A percentile compares a stretch with the other conserved stretches of the same genome.
phyloP scores from a whole-genome alignment of 1,284 basidiomycete species.

The Kwoniella shivajii region DNA sequence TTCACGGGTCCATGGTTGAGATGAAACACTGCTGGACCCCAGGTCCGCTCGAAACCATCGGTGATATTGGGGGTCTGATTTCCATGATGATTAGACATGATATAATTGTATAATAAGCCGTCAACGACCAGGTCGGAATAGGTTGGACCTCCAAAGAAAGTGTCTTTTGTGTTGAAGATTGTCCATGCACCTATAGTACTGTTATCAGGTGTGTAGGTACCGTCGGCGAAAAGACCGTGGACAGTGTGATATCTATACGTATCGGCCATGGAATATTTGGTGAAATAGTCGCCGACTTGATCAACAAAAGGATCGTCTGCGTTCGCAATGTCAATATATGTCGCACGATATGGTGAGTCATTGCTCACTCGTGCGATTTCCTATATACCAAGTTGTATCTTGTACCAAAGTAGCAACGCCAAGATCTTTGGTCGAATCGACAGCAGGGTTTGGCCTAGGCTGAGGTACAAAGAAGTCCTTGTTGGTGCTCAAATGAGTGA shows the following conservation, averaged over 20 bases:
- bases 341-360: background rate
- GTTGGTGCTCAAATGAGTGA: conserved; percentile 34
- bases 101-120: conserved; percentile 41
- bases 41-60: conserved; percentile 41
- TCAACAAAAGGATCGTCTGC: background rate
- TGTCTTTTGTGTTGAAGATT: conserved; percentile 41
- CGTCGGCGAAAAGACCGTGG: conserved; percentile 43
- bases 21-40: conserved; percentile 36
- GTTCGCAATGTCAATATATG: background rate
- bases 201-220: conserved; percentile 27
- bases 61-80: conserved; percentile 36
- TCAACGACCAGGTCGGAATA: conserved; percentile 42
- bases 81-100: conserved; percentile 41
- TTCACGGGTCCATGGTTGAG: background rate
- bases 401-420: conserved; percentile 30
- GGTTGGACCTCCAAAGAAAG: conserved; percentile 38
- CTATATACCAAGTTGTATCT: conserved; percentile 46
- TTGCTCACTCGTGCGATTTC: conserved; percentile 15
- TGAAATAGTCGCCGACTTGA: conserved; percentile 38
- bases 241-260: conserved; percentile 30
- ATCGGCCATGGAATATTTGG: conserved; percentile 40
- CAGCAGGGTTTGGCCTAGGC: conserved; percentile 27
- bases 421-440: conserved; percentile 10
- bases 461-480: conserved; percentile 26
- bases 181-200: conserved; percentile 39